A percentile compares a stretch with the other conserved stretches of the same genome.
Conservation (phyloP, 2,329 filamentous ascomycete species). For the Colletotrichum sojae region DNA sequence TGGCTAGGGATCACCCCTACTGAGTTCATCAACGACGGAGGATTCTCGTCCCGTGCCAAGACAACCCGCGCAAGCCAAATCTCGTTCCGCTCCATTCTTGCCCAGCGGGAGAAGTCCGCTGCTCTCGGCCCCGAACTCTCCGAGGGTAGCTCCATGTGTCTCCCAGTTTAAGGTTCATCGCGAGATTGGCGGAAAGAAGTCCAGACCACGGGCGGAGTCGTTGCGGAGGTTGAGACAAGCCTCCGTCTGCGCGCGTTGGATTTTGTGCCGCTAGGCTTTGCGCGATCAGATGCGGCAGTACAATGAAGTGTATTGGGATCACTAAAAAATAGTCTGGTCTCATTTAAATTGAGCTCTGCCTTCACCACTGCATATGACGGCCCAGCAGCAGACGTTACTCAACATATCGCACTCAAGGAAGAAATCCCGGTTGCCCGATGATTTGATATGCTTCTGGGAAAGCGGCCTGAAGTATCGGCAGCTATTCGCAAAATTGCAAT, state of each 20-base stretch:
- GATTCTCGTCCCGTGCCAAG: neutral
- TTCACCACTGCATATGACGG: no score
- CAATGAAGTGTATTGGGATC: no score
- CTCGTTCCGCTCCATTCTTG: neutral
- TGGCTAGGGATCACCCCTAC: constrained; percentile 24
- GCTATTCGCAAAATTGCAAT: neutral
- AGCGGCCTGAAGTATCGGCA: neutral
- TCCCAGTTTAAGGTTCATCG: neutral
- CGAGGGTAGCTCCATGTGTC: neutral
- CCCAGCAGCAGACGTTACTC: no score
- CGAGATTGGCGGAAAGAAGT: neutral
- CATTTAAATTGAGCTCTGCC: no score
- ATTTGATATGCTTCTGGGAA: neutral
- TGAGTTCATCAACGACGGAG: neutral
- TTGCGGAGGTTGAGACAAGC: neutral
- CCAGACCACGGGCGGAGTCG: neutral
- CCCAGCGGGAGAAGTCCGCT: neutral
- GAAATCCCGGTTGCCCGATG: no score
- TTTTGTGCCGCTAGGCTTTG: neutral
- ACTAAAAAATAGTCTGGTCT: no score
- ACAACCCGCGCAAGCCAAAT: neutral
- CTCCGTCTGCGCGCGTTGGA: neutral
- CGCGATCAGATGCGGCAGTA: no score
- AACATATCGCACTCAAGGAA: no score
- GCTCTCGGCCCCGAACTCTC: neutral